Base-by-base conservation (phyloP, 176 grass and related monocot genomes). In the Phoenix roebelenii region DNA sequence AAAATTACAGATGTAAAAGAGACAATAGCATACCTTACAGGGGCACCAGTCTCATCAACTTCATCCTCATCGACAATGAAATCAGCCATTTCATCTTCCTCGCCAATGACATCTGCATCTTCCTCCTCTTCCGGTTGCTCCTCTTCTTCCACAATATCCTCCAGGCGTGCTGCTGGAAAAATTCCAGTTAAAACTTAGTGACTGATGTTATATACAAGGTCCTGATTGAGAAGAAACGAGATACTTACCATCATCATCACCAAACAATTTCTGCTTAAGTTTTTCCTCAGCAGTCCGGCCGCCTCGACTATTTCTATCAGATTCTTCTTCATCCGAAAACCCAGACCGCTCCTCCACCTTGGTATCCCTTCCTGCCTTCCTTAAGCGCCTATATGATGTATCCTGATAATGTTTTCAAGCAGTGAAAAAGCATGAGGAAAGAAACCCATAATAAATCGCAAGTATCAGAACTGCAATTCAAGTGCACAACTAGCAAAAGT, bases 41-140 rank as follows among this genome's bases (percentile, higher is more conserved):
- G 49, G 79, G 89, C 84, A 19, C 94, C 94, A 16, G 86, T 77
- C 16, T 62, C 88, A 74, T 99, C 94, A 9, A 99, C 68, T 67
- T 92, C 93, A 50, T 92, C 88, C 76, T 98, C 94, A 15, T 99
- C 94, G 1, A 99, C 94, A 56, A 99, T 99, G 64, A 99, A 99
- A 54, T 76, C 88, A 15, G 76, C 84, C 94, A 99, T 99, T 82
- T 99, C 88, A 93, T 95, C 91, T 20, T 99, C 94, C 48, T 80
- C 82, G 5, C 71, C 82, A 5, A 80, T 70, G 17, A 83, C 57
- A 32, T 80, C 70, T 16, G 2, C 81, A 63, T 57, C 74, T 62
- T 91, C 88, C 23, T 89, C 85, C 70, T 61, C 77, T 64, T 81
- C 82, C 39, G 65, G 82, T 51, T 85, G 88, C 10, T 93, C 88